phyloP scores from a whole-genome alignment of 331 rosid genomes.

The Quercus lobata region DNA sequence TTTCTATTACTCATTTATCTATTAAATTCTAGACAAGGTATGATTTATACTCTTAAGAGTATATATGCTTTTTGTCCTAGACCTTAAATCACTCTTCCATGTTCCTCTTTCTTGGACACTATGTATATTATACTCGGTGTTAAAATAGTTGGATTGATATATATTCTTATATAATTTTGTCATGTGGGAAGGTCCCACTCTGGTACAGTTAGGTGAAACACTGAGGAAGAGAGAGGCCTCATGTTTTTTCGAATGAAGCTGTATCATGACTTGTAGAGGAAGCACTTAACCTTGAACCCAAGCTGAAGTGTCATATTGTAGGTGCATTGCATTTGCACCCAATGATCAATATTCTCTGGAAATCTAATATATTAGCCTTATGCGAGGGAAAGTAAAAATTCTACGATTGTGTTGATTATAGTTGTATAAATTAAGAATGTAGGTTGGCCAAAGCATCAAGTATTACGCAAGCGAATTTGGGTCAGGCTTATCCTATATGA shows the following conservation, averaged over 20 bases:
- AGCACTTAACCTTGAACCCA: slow-evolving; percentile 18
- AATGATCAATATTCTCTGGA: neutral
- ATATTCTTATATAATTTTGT: neutral
- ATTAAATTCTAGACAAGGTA: neutral
- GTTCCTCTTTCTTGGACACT: slow-evolving; percentile 21
- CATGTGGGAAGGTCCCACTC: slow-evolving; percentile 23
- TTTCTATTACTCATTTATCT: too few relatives aligned
- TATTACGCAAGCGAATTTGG: neutral
- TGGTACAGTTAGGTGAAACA: neutral
- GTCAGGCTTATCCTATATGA: neutral
- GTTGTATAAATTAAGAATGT: neutral
- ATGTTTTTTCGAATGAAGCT: neutral
- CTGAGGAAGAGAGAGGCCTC: slow-evolving; percentile 22
- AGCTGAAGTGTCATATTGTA: slow-evolving; percentile 17
- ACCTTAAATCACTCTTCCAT: slow-evolving; percentile 16
- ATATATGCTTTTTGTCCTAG: neutral
- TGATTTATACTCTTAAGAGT: neutral
- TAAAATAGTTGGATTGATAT: neutral
- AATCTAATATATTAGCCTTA: neutral
- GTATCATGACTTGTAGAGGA: neutral
- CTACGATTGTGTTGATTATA: neutral
- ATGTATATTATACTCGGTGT: neutral
- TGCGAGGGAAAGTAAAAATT: too few relatives aligned
- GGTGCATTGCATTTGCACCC: neutral
- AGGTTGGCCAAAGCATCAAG: neutral